A percentile compares a stretch with the other conserved stretches of the same genome.
These are phyloP conservation scores for Schwanniomyces yamadae DNA, from an alignment of 805 yeast species.

Conservation along the genomic window DNA sequence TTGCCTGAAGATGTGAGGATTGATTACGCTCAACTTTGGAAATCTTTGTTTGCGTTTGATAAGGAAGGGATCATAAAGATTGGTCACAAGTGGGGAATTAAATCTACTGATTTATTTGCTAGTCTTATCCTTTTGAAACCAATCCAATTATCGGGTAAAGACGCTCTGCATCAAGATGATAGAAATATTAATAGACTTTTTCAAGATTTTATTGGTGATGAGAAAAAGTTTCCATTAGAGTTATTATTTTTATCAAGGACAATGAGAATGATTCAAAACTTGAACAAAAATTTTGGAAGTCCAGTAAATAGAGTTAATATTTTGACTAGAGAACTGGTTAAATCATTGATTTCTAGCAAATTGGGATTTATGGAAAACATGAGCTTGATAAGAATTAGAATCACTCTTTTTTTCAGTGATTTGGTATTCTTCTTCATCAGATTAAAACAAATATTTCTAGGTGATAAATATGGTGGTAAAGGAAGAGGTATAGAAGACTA, in stretches of 20 bases:
- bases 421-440: conserved; percentile 32
- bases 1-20: conserved; percentile 49
- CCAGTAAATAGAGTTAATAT: conserved; percentile 73
- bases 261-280: conserved; percentile 71
- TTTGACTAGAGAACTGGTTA: conserved; percentile 56
- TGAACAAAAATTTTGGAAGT: conserved; percentile 63
- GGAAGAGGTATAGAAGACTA: conserved; percentile 44
- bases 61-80: conserved; percentile 46
- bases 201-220: conserved; percentile 56
- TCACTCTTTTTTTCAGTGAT: conserved; percentile 27
- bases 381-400: conserved; percentile 19
- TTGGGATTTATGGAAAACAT: conserved; percentile 10
- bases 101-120: conserved; percentile 60
- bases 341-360: conserved; percentile 15
- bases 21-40: conserved; percentile 66
- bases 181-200: conserved; percentile 47
- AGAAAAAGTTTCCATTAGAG: conserved; percentile 64
- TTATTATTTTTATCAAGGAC: conserved; percentile 65
- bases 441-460: conserved; percentile 31
- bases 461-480: conserved; percentile 31
- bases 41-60: conserved; percentile 54
- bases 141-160: conserved; percentile 24
- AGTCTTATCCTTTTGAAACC: conserved; percentile 54
- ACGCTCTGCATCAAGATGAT: conserved; percentile 26
- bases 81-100: conserved; percentile 66